A percentile compares a stretch with the other conserved stretches of the same genome.
These are phyloP conservation scores for Tieghemostelium lacteum DNA, from an alignment of 78 protist species.

Conservation along the genomic window DNA sequence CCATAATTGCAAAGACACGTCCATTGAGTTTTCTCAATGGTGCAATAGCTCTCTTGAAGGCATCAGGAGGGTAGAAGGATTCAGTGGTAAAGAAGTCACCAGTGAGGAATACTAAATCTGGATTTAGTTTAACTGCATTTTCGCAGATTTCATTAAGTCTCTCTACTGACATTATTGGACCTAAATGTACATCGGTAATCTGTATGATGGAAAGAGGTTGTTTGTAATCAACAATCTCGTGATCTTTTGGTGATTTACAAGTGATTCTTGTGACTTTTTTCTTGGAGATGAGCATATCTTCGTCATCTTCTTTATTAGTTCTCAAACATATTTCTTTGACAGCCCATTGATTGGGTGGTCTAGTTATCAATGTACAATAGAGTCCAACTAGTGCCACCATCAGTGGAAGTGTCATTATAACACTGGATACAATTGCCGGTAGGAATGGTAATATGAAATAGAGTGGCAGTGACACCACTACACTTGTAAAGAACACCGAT, in stretches of 20 bases:
- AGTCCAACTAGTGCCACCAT: neutral
- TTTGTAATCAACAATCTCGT: constrained; percentile 35
- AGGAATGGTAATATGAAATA: constrained; percentile 13
- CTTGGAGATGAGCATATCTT: constrained; percentile 18
- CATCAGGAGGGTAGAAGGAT: constrained; percentile 19
- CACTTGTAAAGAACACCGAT: constrained; percentile 36
- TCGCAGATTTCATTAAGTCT: constrained; percentile 77
- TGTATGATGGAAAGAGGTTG: constrained; percentile 81
- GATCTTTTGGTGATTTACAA: constrained; percentile 6
- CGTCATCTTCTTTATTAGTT: constrained; percentile 13
- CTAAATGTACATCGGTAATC: constrained; percentile 85
- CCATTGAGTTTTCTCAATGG: constrained; percentile 76
- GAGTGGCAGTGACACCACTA: constrained; percentile 36
- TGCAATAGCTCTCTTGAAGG: constrained; percentile 51
- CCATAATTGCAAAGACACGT: constrained; percentile 71
- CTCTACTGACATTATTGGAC: constrained; percentile 83
- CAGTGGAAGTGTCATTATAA: constrained; percentile 3
- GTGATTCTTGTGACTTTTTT: constrained; percentile 13
- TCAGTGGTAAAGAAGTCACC: constrained; percentile 85
- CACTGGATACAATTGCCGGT: neutral
- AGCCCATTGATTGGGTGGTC: constrained; percentile 53
- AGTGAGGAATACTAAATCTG: constrained; percentile 83
- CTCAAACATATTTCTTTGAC: constrained; percentile 29
- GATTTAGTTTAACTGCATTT: constrained; percentile 73
- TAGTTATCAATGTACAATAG: constrained; percentile 11